Evolutionary conservation across 768 basidiomycete genomes (phyloP), one percentile per base, ranked within the genome.

Genomic region (Lepiota subincarnata): DNA sequence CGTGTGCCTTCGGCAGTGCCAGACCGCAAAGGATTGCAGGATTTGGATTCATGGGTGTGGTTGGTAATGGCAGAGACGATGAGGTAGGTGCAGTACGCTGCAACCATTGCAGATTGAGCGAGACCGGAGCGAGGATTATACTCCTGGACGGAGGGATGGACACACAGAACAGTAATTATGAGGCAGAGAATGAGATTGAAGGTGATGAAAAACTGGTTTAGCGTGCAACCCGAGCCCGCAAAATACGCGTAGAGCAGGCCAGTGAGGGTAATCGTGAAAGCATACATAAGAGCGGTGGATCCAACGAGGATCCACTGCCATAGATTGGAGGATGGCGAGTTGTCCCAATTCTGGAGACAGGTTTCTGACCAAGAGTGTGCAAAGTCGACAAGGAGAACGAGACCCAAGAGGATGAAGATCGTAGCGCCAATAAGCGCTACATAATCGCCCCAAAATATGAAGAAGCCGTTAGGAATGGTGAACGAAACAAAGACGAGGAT

Each of bases 321-420:
- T 47, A 95, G 69, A 59, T 87, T 89, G 8, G 93, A 95, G 41
- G 74, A 70, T 16, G 52, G 52, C 1, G 82, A 83, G 55, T 83
- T 82, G 67, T 98, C 96, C 95, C 93, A 98, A 50, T 93, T 92
- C 59, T 96, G 87, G 48, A 98, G 80, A 67, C 96, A 98, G 5
- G 85, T 95, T 70, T 99, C 97, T 13, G 93, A 92, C 95, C 95
- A 98, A 4, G 92, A 89, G 66, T 99, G 97, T 1, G 97, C 97
- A 64, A 98, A 98, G 74, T 99, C 97, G 69, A 99, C 89, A 53
- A 99, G 85, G 40, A 99, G 86, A 53, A 99, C 92, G 24, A 99
- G 86, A 43, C 97, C 97, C 58, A 99, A 87, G 31, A 98, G 84
- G 66, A 99, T 98, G 75, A 99, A 99, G 56, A 94, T 67, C 5